Percentiles rank a stretch among this genome's conserved stretches.
Evolutionary conservation across 2,329 filamentous ascomycete species (phyloP).

Genomic region (Exophiala alcalophila): DNA sequence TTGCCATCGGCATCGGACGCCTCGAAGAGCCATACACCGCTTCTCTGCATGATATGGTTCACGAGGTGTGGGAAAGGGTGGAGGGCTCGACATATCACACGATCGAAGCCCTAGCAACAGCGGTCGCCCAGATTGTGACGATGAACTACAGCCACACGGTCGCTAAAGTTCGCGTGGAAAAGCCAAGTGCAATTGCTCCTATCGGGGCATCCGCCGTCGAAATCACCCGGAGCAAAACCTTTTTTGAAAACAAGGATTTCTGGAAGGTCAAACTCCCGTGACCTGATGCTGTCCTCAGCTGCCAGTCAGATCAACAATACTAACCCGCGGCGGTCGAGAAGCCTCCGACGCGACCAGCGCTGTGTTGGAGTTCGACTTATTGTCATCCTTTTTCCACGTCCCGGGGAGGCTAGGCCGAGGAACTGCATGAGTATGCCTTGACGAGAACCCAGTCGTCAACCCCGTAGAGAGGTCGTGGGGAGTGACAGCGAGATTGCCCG

Average conservation of each 20-base stretch:
- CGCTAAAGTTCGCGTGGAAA: conserved; percentile 49
- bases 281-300: conserved; percentile 8
- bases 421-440: conserved; percentile 30
- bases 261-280: conserved; percentile 31
- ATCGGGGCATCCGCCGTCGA: conserved; percentile 50
- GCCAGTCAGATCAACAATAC: conserved; percentile 28
- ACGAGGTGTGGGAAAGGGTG: conserved; percentile 42
- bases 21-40: conserved; percentile 18
- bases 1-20: conserved; percentile 14
- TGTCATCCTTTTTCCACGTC: conserved; percentile 34
- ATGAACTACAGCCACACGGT: conserved; percentile 45
- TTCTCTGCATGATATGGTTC: conserved; percentile 39
- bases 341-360: not conserved
- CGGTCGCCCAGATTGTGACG: conserved; percentile 46
- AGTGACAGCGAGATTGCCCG: not conserved
- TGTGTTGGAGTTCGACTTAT: conserved; percentile 19
- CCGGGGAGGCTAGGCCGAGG: conserved; percentile 38
- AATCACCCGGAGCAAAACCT: conserved; percentile 46
- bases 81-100: conserved; percentile 50
- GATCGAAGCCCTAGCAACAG: conserved; percentile 51
- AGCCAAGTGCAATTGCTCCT: conserved; percentile 51
- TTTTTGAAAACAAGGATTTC: conserved; percentile 39
- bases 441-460: conserved; percentile 1
- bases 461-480: conserved; percentile 12
- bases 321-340: conserved; percentile 20